Evolutionary conservation across 768 basidiomycete genomes (phyloP), one percentile per base, ranked within the genome.

Genomic region (Phlebiopsis gigantea): DNA sequence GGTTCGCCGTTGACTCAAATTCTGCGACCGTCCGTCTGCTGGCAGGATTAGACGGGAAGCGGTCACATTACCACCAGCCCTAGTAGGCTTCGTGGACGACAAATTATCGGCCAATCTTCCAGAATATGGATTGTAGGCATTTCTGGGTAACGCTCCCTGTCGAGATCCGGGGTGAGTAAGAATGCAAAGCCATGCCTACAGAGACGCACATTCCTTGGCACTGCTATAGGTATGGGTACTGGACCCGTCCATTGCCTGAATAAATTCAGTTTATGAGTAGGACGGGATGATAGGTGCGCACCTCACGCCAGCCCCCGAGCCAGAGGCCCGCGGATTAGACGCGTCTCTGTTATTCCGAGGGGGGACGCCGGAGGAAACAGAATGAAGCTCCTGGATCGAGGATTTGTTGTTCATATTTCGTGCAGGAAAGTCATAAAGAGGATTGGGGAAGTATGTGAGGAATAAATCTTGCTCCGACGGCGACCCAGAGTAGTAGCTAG

Each of bases 291-390:
- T 19, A 9, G 9, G 4, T 21, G 44, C 43, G n/a, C 25, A 43
- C 53, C 28, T 14, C 21, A 1, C 8, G 24, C 6, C 19, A n/a
- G 21, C 21, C 10, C 19, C 53, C 15, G 44, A 43, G 8, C 53
- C 42, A 51, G 50, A 41, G 5, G 50, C 30, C 30, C 50, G 53
- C 24, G 41, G 15, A 30, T 28, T 30, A 44, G 53, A 54, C 53
- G 53, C 53, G 53, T 54, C 53, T 41, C 50, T 51, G 4, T 21
- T 15, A 45, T 45, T 45, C 44, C 44, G 24, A 10, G 44, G 19
- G 24, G 15, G 10, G 44, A 45, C 44, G 44, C 44, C 44, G 19
- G 14, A 15, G 44, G 2, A 2, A 19, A 45, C 44, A 12, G 9
- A 2, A 19, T 45, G 17, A 10, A 45, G 44, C 10, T 19, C 3